Evolutionary conservation across 2,329 filamentous ascomycete species (phyloP), one percentile per base, ranked within the genome.

Genomic region (Ceratocystis lukuohia): DNA sequence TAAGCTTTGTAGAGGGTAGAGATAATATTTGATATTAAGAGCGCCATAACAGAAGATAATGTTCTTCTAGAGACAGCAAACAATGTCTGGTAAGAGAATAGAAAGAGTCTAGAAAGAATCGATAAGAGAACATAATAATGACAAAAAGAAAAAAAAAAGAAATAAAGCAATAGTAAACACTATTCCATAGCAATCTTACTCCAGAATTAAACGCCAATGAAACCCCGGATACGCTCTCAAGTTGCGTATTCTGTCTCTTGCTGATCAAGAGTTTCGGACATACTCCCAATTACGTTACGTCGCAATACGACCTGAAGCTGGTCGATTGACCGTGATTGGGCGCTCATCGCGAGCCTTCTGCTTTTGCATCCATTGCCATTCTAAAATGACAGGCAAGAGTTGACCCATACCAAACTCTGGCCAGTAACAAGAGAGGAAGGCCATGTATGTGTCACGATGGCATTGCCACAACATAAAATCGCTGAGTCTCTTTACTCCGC

Each of bases 401-500:
- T 92, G 84, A 86, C 91, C 93, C 3, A 99, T 80, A 73, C 96
- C 91, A 71, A 99, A 96, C 69, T 96, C 91, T 1, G 94, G 94
- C 94, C 94, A 99, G 69, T 96, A 80, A 70, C 90, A 94, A 71
- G 96, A 84, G 66, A 96, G 77, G 74, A 97, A 99, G 68, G 95
- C 90, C 70, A 99, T 88, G 68, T 96, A 88, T 0, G 94, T 96
- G 69, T 93, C 82, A 73, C 96, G 85, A 73, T 97, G 92, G 72
- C 90, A 94, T 76, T 99, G 94, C 94, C 94, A 99, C 44, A 99
- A 85, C 92, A 99, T 94, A 72, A 97, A 99, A 74, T 99, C 94
- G 73, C 91, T 96, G 68, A 99, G 79, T 62, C 94, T 84, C 75
- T 92, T 88, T 15, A 99, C 94, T 33, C 92, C 93, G 69, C 91